Percentiles rank a stretch among this genome's conserved stretches.
phyloP scores from a whole-genome alignment of 2,329 filamentous ascomycete genomes.

The Fusarium multiceps region DNA sequence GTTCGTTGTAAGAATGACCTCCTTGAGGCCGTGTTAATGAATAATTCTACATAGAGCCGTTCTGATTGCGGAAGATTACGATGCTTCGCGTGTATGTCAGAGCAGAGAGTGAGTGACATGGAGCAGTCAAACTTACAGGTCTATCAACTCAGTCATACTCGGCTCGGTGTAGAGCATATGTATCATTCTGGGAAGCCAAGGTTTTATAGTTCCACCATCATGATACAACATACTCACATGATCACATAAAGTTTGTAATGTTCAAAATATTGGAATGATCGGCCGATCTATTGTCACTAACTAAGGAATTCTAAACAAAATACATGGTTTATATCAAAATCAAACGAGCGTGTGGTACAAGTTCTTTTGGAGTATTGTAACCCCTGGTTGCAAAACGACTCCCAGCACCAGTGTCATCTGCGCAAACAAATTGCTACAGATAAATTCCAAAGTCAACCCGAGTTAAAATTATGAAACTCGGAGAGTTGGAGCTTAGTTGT shows the following conservation, averaged over 20 bases:
- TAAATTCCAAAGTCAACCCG: neutral
- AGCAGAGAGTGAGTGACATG: no score
- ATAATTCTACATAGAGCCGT: neutral
- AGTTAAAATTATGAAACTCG: neutral
- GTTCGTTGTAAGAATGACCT: neutral
- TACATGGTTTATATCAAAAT: neutral
- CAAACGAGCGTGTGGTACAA: slow-evolving; percentile 9
- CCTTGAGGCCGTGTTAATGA: neutral
- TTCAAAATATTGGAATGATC: slow-evolving; percentile 1
- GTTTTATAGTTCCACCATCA: neutral
- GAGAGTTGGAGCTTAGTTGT: neutral
- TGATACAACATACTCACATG: no score
- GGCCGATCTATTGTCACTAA: slow-evolving; percentile 20
- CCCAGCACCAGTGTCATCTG: no score
- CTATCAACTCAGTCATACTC: neutral
- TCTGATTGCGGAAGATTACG: neutral
- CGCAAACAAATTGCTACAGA: no score
- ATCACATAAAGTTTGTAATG: neutral
- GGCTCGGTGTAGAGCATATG: neutral
- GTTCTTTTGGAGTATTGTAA: neutral
- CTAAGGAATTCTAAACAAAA: neutral
- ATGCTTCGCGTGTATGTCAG: neutral
- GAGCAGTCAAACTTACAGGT: neutral
- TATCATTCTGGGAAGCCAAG: neutral
- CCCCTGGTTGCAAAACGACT: neutral